phyloP scores from a whole-genome alignment of 768 basidiomycete genomes.

The Aureoboletus auriporus region DNA sequence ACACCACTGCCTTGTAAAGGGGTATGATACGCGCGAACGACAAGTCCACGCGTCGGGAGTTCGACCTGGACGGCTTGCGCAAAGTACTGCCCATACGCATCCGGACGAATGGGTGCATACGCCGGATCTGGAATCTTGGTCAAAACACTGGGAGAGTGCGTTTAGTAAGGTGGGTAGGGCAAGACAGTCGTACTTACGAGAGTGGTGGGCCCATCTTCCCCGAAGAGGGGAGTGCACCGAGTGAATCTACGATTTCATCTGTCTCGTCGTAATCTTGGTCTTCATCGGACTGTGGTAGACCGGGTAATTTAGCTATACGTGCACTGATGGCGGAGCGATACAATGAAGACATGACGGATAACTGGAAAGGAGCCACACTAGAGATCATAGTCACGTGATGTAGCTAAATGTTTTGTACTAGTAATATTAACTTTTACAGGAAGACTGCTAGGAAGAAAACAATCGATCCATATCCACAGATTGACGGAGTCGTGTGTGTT shows the following conservation, averaged over 20 bases:
- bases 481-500: too few species aligned
- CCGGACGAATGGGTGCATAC: conserved; percentile 75
- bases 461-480: too few species aligned
- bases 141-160: conserved; percentile 25
- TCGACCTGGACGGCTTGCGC: conserved; percentile 73
- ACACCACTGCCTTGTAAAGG: conserved; percentile 59
- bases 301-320: conserved; percentile 70
- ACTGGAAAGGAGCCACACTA: not conserved
- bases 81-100: conserved; percentile 55
- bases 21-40: conserved; percentile 82
- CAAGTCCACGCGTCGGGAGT: conserved; percentile 57
- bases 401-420: too few species aligned
- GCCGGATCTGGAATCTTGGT: conserved; percentile 49
- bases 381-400: not conserved
- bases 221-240: conserved; percentile 55
- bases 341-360: conserved; percentile 56
- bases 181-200: conserved; percentile 39
- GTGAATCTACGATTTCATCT: conserved; percentile 50
- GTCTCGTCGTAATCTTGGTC: conserved; percentile 38
- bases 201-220: conserved; percentile 57
- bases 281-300: conserved; percentile 40
- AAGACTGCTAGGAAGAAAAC: too few species aligned
- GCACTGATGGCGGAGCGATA: conserved; percentile 76
- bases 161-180: conserved; percentile 7
- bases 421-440: too few species aligned